Base-by-base conservation (phyloP, 1,284 basidiomycete genomes). In the Vanrija pseudolonga region DNA sequence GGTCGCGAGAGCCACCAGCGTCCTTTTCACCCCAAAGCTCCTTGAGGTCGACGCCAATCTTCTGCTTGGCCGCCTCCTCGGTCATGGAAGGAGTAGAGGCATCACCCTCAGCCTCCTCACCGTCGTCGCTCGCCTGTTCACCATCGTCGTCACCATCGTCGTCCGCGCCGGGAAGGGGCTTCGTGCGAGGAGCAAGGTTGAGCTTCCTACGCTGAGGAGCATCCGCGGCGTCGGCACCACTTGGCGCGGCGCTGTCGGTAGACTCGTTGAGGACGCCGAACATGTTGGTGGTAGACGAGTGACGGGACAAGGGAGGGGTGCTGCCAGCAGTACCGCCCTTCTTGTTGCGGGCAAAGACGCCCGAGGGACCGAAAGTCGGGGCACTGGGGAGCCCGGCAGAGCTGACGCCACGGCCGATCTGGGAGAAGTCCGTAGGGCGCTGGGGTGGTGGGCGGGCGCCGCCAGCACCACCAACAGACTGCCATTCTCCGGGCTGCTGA, bases 241-340 rank as follows among this genome's bases (percentile, higher is more conserved):
- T 50, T 26, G 59, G 62, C 3, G 59, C 55, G 19, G 59, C 52
- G 54, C 77, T 76, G 26, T 84, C 84, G 2, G 73, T 77, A 3
- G 78, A 72, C 22, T 83, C 80, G 63, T 81, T 82, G 47, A 90
- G 84, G 79, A 88, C 82, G 17, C 84, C 85, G 79, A 93, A 93
- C 88, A 92, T 94, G 77, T 95, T 96, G 58, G 83, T 81, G 53
- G 78, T 85, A 43, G 90, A 93, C 63, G 81, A 85, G 26, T 86
- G 85, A 47, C 91, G 83, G 7, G 89, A 86, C 15, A 92, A 77
- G 4, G 87, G 82, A 58, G 88, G 78, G 24, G 78, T 84, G 48
- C 71, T 69, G 11, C 81, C 79, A 26, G 80, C 78, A 20, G 76
- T 69, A 38, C 68, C 71, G 53, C 83, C 82, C 32, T 64, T 61